Percentiles rank a stretch among this genome's conserved stretches.
Conservation (phyloP, 2,329 filamentous ascomycete species). For the Thermochaetoides dissita region DNA sequence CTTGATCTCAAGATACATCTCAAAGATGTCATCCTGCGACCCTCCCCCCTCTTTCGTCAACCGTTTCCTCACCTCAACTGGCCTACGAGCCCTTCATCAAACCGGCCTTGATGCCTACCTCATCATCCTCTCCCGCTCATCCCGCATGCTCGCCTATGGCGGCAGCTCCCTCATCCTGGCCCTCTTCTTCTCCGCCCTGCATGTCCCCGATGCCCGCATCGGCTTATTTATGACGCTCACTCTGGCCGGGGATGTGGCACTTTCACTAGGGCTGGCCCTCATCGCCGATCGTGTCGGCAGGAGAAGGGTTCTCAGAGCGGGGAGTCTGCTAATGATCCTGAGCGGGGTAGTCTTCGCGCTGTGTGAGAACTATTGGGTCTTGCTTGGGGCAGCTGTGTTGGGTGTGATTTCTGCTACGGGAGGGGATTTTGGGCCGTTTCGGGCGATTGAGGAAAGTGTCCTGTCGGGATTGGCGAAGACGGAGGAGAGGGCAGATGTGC, state of each 20-base stretch:
- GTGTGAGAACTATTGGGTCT: conserved; percentile 44
- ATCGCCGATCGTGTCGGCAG: conserved; percentile 45
- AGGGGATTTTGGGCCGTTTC: conserved; percentile 53
- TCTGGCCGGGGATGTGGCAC: conserved; percentile 44
- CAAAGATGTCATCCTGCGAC: not conserved
- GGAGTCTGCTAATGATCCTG: conserved; percentile 40
- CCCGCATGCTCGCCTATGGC: conserved; percentile 51
- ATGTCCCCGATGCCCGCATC: conserved; percentile 42
- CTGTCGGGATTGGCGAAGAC: conserved; percentile 45
- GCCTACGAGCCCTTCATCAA: conserved; percentile 30
- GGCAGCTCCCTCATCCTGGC: conserved; percentile 46
- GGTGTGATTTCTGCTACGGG: conserved; percentile 50
- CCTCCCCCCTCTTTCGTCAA: not conserved
- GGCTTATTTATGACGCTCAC: conserved; percentile 54
- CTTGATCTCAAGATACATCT: too few relatives aligned
- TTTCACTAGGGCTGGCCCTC: conserved; percentile 42
- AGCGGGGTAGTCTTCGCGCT: conserved; percentile 41
- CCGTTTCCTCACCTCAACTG: conserved; percentile 27
- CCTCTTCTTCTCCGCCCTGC: conserved; percentile 43
- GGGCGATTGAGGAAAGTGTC: conserved; percentile 52
- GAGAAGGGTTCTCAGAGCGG: conserved; percentile 36
- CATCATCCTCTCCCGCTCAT: conserved; percentile 36
- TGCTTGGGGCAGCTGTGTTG: conserved; percentile 42
- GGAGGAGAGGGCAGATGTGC: conserved; percentile 43
- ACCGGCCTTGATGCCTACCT: conserved; percentile 37